Evolutionary conservation across 1,139 yeast genomes (phyloP), one percentile per base, ranked within the genome.

Genomic region (Pichia sp.): DNA sequence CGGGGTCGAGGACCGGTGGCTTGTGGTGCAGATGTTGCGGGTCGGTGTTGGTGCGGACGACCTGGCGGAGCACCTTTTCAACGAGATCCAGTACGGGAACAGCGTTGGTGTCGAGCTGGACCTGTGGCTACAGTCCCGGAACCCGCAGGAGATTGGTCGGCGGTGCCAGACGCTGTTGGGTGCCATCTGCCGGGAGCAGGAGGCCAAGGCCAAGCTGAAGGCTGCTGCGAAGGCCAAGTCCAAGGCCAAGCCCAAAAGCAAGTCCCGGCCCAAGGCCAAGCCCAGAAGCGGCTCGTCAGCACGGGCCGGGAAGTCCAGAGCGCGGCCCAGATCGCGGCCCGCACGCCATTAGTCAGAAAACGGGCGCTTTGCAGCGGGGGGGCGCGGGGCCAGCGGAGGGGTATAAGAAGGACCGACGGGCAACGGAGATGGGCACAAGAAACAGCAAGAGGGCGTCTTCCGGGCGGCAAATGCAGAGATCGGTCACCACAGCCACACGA

Each of bases 1-100:
- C 20, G 90, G 84, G 47, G 90, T 83, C 58, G 95, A 87, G 65
- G 95, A 87, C 65, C 73, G 91, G 56, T 87, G 83, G 64, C 71
- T 87, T 58, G 70, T 87, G 57, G 79, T 85, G 8, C 86, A 84
- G 69, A 71, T 85, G 63, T 83, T 81, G 67, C 75, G 84, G 57
- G 80, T 75, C 67, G 95, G 95, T 0, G 65, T 86, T 47, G 90
- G 85, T 59, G 74, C 83, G 53, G 80, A 79, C 6, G 88, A 85
- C 61, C 70, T 86, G 9, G 83, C 81, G 63, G 95, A 86, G 49
- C 65, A 79, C 55, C 80, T 86, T 48, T 76, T 83, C 59, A 84
- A 81, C 55, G 79, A 81, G 42, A 83, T 87, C 50, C 74, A 85
- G 59, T 78, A 77, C 20, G 51, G 80, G 83, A 41, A 83, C 84